A percentile compares a stretch with the other conserved stretches of the same genome.
Conservation (phyloP, 352 stramenopile genomes). For the Pythium myriotylum region DNA sequence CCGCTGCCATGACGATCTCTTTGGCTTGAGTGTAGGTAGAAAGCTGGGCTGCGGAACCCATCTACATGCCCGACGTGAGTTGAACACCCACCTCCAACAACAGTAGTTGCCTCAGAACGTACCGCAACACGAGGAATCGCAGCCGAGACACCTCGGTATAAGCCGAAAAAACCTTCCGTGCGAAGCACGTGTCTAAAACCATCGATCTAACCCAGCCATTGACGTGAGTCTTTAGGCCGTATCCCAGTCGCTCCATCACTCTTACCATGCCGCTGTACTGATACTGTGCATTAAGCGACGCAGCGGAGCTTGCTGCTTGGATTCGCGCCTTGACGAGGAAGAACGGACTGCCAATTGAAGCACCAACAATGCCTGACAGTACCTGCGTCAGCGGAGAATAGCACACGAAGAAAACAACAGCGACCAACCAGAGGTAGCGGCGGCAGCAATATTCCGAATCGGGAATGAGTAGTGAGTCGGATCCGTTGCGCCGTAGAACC, state of each 20-base stretch:
- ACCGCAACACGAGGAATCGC: constrained; percentile 81
- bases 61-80: constrained; percentile 32
- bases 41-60: constrained; percentile 82
- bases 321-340: constrained; percentile 87
- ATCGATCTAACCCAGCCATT: constrained; percentile 48
- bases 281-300: constrained; percentile 84
- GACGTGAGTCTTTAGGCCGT: not conserved
- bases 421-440: constrained; percentile 55
- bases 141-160: constrained; percentile 76
- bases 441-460: constrained; percentile 74
- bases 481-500: constrained; percentile 80
- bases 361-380: constrained; percentile 65
- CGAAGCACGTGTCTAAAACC: constrained; percentile 78
- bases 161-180: constrained; percentile 62
- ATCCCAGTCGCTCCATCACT: not conserved
- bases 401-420: not conserved
- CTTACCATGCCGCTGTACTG: constrained; percentile 80
- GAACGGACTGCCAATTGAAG: constrained; percentile 80
- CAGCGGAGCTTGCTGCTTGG: constrained; percentile 72
- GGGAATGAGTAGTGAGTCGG: constrained; percentile 72
- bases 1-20: constrained; percentile 73
- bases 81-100: too few species aligned
- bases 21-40: constrained; percentile 87
- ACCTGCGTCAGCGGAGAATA: not conserved
- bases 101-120: constrained; percentile 13